Conservation (phyloP, 352 stramenopile species). For the Discostella stelligera region DNA sequence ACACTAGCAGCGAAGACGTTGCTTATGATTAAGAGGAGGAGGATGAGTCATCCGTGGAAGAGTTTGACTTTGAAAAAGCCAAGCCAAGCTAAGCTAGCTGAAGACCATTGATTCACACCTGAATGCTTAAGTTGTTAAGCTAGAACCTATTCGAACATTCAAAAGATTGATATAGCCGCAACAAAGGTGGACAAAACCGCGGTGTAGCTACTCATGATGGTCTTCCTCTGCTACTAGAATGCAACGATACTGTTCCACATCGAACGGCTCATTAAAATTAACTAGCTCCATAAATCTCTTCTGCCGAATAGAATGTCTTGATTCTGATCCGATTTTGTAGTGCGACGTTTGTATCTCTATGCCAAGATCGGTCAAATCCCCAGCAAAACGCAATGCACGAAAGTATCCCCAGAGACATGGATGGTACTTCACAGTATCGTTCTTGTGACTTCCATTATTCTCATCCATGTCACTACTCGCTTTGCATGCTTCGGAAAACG, state of each 20-base stretch:
- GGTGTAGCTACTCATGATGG: too few relatives aligned
- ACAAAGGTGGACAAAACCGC: too few relatives aligned
- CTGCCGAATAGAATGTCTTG: slow-evolving; percentile 53
- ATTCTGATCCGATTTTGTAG: slow-evolving; percentile 59
- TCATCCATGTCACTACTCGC: not conserved
- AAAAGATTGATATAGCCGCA: too few relatives aligned
- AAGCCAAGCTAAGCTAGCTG: too few relatives aligned
- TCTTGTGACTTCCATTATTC: too few relatives aligned
- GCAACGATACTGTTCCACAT: slow-evolving; percentile 56
- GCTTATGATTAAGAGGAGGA: too few relatives aligned
- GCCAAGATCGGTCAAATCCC: slow-evolving; percentile 89
- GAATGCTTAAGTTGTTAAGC: too few relatives aligned
- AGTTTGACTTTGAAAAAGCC: too few relatives aligned
- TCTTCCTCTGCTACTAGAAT: slow-evolving; percentile 38
- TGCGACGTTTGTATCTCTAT: slow-evolving; percentile 90
- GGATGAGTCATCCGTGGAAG: too few relatives aligned
- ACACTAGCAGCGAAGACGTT: too few relatives aligned
- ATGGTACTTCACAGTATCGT: slow-evolving; percentile 72
- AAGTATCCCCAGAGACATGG: slow-evolving; percentile 89
- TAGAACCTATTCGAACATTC: too few relatives aligned
- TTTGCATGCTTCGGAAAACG: not conserved
- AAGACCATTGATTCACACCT: too few relatives aligned
- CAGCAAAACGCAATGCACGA: slow-evolving; percentile 85
- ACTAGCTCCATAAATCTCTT: slow-evolving; percentile 40
- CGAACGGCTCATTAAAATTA: slow-evolving; percentile 56